These are phyloP conservation scores for Graphiopsis chlorocephala DNA, from an alignment of 2,329 filamentous ascomycete species.

Conservation along the genomic window DNA sequence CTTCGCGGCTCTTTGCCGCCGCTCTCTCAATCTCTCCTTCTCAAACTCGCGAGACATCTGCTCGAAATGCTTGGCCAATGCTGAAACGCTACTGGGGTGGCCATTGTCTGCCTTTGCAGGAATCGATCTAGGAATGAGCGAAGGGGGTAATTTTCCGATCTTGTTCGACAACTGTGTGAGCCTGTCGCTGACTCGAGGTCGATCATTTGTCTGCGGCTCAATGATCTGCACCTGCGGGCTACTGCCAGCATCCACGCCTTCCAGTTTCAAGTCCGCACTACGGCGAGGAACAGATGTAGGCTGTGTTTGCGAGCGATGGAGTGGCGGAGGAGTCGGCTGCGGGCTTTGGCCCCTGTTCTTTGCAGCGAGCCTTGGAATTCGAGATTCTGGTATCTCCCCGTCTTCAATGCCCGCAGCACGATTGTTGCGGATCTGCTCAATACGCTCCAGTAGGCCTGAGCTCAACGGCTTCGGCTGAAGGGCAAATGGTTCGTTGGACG, in stretches of 20 bases:
- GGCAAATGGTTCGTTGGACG: conserved; percentile 28
- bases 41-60: conserved; percentile 95
- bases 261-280: conserved; percentile 16
- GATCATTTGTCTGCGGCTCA: conserved; percentile 51
- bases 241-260: conserved; percentile 8
- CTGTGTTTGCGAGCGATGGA: conserved; percentile 52
- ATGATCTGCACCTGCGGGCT: not conserved
- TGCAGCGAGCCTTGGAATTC: conserved; percentile 34
- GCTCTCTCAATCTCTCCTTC: conserved; percentile 84
- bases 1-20: conserved; percentile 75
- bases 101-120: conserved; percentile 59
- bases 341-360: conserved; percentile 34
- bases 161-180: conserved; percentile 50
- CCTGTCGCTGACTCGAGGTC: conserved; percentile 65
- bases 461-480: conserved; percentile 35
- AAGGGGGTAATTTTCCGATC: conserved; percentile 53
- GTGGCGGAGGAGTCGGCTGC: conserved; percentile 44
- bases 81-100: conserved; percentile 69
- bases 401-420: conserved; percentile 23
- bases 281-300: conserved; percentile 37
- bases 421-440: conserved; percentile 37
- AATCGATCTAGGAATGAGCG: conserved; percentile 84
- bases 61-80: conserved; percentile 93
- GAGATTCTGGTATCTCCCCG: conserved; percentile 30
- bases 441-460: conserved; percentile 36